Evolutionary conservation across 768 basidiomycete genomes (phyloP).

Genomic region (Macrocybe gigantea): DNA sequence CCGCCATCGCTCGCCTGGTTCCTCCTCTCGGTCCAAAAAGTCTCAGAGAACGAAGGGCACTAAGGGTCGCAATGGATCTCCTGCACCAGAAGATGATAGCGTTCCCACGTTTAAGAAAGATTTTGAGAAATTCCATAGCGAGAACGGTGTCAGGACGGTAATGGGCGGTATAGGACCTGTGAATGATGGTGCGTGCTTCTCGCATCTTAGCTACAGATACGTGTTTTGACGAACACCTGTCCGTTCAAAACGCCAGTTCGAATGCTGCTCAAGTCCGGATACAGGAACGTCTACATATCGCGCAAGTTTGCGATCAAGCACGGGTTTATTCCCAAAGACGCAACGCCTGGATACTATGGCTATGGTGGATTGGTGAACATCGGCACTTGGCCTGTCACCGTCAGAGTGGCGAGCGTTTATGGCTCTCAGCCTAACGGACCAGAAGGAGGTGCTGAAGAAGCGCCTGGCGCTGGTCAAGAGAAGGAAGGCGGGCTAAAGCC

Average conservation of each 20-base stretch:
- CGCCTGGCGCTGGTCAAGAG: slow-evolving; percentile 2
- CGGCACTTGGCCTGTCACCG: slow-evolving; percentile 83
- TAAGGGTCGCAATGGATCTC: slow-evolving; percentile 14
- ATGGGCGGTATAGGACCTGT: slow-evolving; percentile 90
- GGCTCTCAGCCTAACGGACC: slow-evolving; percentile 21
- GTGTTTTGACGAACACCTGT: background rate
- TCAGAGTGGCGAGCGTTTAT: slow-evolving; percentile 37
- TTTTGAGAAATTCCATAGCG: slow-evolving; percentile 81
- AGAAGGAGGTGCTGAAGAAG: too few relatives aligned
- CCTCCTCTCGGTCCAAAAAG: slow-evolving; percentile 33
- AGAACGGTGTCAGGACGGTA: slow-evolving; percentile 92
- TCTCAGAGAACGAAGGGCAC: slow-evolving; percentile 31
- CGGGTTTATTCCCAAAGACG: slow-evolving; percentile 83
- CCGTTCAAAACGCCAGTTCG: slow-evolving; percentile 45
- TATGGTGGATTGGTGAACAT: slow-evolving; percentile 86
- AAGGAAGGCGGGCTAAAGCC: slow-evolving; percentile 25
- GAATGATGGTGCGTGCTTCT: slow-evolving; percentile 54
- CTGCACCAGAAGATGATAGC: slow-evolving; percentile 29
- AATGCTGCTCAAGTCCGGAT: slow-evolving; percentile 90
- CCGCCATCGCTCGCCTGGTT: slow-evolving; percentile 22
- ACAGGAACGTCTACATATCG: slow-evolving; percentile 93
- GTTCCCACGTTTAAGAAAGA: slow-evolving; percentile 65
- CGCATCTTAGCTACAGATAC: background rate
- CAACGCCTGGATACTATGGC: slow-evolving; percentile 89
- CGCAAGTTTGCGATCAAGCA: slow-evolving; percentile 86